Percentiles rank a stretch among this genome's conserved stretches.
phyloP scores from a whole-genome alignment of 768 basidiomycete species.

The Erythrobasidium yunnanense region DNA sequence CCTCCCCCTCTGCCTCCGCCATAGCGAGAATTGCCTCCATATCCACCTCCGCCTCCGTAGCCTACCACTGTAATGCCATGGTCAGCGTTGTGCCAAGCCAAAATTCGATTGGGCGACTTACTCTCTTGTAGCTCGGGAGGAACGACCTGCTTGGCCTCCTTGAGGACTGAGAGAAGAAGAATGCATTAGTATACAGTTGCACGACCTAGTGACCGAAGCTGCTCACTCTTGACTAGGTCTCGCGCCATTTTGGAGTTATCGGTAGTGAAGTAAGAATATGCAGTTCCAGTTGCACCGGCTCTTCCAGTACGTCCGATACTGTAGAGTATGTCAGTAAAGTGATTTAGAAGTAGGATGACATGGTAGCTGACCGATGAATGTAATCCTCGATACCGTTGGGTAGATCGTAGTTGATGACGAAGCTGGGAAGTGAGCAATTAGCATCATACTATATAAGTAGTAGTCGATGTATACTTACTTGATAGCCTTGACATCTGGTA shows the following conservation, averaged over 20 bases:
- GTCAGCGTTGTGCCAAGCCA: too few species aligned
- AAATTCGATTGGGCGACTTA: too few species aligned
- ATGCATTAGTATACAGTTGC: too few species aligned
- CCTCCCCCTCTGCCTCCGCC: slow-evolving; percentile 58
- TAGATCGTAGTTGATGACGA: slow-evolving; percentile 54
- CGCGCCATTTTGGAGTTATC: slow-evolving; percentile 60
- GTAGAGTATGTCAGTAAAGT: slow-evolving; percentile 62
- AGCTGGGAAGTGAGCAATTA: slow-evolving; percentile 46
- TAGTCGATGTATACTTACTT: too few species aligned
- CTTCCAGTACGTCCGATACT: slow-evolving; percentile 74
- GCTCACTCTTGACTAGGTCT: slow-evolving; percentile 73
- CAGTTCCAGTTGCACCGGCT: slow-evolving; percentile 52
- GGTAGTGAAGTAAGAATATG: slow-evolving; percentile 54
- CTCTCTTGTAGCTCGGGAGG: slow-evolving; percentile 73
- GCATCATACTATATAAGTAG: too few species aligned
- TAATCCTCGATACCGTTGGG: slow-evolving; percentile 92
- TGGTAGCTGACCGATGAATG: slow-evolving; percentile 59
- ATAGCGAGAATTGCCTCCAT: slow-evolving; percentile 26
- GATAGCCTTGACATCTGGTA: too few species aligned
- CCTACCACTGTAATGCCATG: too few species aligned
- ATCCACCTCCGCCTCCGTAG: slow-evolving; percentile 34
- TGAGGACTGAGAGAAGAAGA: too few species aligned
- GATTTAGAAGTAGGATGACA: slow-evolving; percentile 66
- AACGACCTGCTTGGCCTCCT: slow-evolving; percentile 76
- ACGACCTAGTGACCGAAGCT: too few species aligned